These are phyloP conservation scores for Boletales sp. DNA, from an alignment of 768 basidiomycete genomes.

Conservation along the genomic window DNA sequence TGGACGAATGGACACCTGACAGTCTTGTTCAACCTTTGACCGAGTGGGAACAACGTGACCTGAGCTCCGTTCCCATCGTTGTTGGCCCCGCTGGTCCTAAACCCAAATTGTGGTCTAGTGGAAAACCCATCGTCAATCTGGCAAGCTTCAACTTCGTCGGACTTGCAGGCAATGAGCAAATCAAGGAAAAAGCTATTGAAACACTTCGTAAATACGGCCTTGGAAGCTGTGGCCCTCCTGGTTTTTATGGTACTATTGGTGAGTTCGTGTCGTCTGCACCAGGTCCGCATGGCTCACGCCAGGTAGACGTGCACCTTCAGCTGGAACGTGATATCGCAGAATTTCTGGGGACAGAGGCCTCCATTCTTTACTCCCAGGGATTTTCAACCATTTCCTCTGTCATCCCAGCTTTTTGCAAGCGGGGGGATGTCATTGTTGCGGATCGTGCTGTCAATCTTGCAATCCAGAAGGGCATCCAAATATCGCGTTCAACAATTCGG, in stretches of 20 bases:
- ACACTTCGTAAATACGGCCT: conserved; percentile 86
- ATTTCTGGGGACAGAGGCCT: conserved; percentile 83
- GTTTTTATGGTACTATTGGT: conserved; percentile 97
- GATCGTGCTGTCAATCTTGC: conserved; percentile 96
- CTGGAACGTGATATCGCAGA: conserved; percentile 87
- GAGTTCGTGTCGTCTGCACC: conserved; percentile 23
- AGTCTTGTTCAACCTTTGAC: conserved; percentile 66
- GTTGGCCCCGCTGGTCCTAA: conserved; percentile 78
- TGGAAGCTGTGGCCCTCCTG: conserved; percentile 93
- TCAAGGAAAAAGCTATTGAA: conserved; percentile 83
- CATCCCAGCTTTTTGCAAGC: conserved; percentile 96
- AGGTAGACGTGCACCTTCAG: conserved; percentile 83
- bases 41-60: conserved; percentile 58
- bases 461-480: conserved; percentile 94
- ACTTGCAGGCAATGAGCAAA: conserved; percentile 79
- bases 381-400: conserved; percentile 91
- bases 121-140: conserved; percentile 79
- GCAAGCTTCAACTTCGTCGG: conserved; percentile 92
- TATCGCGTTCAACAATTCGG: conserved; percentile 84
- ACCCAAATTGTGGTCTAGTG: conserved; percentile 68
- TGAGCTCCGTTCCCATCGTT: conserved; percentile 74
- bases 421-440: conserved; percentile 97
- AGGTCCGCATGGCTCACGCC: conserved; percentile 1
- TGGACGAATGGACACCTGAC: conserved; percentile 92
- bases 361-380: conserved; percentile 92